Conservation (phyloP, 257 asterid species). For the Henckelia pumila region DNA sequence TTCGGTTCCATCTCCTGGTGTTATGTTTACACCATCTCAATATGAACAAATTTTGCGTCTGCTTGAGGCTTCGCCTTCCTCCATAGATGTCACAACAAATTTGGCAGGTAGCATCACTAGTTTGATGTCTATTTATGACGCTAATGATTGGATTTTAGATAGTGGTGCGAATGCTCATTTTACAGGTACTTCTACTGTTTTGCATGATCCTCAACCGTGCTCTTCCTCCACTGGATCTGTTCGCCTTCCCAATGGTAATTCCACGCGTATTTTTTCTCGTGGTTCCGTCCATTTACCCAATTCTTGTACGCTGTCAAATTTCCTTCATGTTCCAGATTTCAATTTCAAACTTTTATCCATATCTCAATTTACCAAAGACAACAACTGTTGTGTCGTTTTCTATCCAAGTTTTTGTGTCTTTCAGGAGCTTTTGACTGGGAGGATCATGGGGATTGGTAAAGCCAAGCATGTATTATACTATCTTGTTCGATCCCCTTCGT, state of each 20-base stretch:
- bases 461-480: not conserved
- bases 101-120: not conserved
- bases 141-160: not conserved
- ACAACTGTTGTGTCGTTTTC: not conserved
- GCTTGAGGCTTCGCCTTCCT: not conserved
- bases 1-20: not conserved
- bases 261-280: not conserved
- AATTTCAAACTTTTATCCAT: not conserved
- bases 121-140: too few relatives aligned
- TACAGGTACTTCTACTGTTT: not conserved
- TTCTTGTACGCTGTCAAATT: not conserved
- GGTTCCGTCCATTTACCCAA: not conserved
- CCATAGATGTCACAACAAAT: not conserved
- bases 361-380: not conserved
- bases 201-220: not conserved
- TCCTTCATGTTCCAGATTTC: not conserved
- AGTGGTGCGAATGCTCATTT: not conserved
- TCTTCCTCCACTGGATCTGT: not conserved
- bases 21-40: not conserved
- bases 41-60: too few relatives aligned
- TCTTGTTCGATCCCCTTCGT: too few relatives aligned
- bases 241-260: not conserved
- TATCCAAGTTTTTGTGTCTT: not conserved
- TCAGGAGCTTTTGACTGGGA: not conserved
- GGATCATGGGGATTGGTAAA: not conserved